Evolutionary conservation across 75 land plant species (phyloP).

Genomic region (Selaginella moellendorffii): DNA sequence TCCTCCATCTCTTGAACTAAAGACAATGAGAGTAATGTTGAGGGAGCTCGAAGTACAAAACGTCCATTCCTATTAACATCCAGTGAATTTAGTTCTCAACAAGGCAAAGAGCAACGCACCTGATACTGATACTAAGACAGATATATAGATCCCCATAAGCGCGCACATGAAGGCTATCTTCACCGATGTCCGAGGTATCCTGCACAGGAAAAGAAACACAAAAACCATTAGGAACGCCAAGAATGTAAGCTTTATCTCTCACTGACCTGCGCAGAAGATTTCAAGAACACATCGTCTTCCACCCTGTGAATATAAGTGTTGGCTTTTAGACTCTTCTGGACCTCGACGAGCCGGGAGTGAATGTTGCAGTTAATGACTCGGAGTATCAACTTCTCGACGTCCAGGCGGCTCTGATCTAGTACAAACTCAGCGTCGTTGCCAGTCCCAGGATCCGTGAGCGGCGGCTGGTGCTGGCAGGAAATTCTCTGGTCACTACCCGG

Average conservation of each 20-base stretch:
- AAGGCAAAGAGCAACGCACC: conserved; percentile 29
- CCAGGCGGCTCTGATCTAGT: conserved; percentile 75
- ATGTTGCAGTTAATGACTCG: conserved; percentile 64
- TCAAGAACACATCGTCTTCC: conserved; percentile 50
- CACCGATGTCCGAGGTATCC: conserved; percentile 23
- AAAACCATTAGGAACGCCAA: background rate
- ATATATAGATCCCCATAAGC: conserved; percentile 77
- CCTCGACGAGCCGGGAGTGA: conserved; percentile 83
- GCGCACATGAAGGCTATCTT: conserved; percentile 75
- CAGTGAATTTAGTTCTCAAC: no score
- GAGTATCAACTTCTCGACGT: conserved; percentile 71
- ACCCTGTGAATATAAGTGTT: conserved; percentile 40
- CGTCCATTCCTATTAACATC: conserved; percentile 84
- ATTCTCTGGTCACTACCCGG: conserved; percentile 70
- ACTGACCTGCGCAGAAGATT: conserved; percentile 14
- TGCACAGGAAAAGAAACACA: conserved; percentile 12
- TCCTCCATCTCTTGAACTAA: conserved; percentile 62
- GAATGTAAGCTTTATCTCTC: background rate
- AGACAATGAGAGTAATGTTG: conserved; percentile 40
- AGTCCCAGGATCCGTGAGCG: conserved; percentile 60
- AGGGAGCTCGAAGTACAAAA: conserved; percentile 55
- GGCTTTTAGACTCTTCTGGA: conserved; percentile 48
- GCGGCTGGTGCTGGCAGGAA: conserved; percentile 53
- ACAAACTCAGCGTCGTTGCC: conserved; percentile 70
- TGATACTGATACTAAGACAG: conserved; percentile 76